Evolutionary conservation across 2,329 filamentous ascomycete species (phyloP), one percentile per base, ranked within the genome.

Genomic region (Alternaria brassicae): DNA sequence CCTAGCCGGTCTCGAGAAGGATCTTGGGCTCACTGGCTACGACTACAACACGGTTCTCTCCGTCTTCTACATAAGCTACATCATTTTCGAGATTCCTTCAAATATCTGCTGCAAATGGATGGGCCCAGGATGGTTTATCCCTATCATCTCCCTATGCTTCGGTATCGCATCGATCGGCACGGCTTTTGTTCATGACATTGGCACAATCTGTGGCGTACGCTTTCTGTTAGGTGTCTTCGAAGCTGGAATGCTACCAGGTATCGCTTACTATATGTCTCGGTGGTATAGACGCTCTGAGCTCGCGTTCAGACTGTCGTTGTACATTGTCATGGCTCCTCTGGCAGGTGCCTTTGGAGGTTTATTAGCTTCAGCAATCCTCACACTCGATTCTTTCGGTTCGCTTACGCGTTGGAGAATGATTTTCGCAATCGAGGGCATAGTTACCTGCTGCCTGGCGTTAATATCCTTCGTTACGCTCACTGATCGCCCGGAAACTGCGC

Each of bases 211-310:
- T 36, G 88, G 82, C 13, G 88, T 91, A 0, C 85, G 90, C 5
- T 91, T 92, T 66, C 63, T 91, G 0, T 82, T 91, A 0, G 81
- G 80, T 5, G 76, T 89, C 10, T 91, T 91, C 58, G 90, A 93
- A 75, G 88, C 90, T 0, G 90, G 89, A 7, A 87, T 92, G 85
- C 76, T 92, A 53, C 90, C 90, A 0, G 89, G 90, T 0, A 90
- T 91, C 39, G 88, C 89, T 0, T 92, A 91, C 75, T 92, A 91
- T 67, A 78, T 91, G 19, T 88, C 85, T 1, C 81, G 89, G 51
- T 92, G 89, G 89, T 92, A 91, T 66, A 81, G 88, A n/a, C 81
- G 87, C 30, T 84, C 83, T 49, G 89, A 92, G 74, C 79, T 92
- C 6, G 84, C 86, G 0, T 91, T 91, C 73, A 83, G 89, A 0